phyloP scores from a whole-genome alignment of 2,329 filamentous ascomycete genomes.

The Myriosclerotinia curreyana region DNA sequence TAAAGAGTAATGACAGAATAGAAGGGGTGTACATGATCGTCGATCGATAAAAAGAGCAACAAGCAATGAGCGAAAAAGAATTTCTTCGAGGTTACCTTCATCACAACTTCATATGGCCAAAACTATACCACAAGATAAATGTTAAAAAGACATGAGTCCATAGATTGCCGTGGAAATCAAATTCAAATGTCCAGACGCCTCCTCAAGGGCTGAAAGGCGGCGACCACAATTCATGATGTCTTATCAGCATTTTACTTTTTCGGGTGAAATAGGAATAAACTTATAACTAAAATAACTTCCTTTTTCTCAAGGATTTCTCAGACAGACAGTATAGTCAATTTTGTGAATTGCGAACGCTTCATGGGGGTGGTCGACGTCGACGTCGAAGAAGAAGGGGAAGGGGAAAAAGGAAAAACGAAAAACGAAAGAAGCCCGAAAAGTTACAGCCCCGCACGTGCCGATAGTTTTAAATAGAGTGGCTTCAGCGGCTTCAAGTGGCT shows the following conservation, averaged over 20 bases:
- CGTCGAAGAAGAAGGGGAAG: too few species aligned
- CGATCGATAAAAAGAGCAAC: background rate
- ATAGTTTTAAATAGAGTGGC: background rate
- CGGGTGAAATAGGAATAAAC: background rate
- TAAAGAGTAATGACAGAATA: conserved; percentile 7
- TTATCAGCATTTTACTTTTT: background rate
- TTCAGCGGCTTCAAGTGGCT: conserved; percentile 1
- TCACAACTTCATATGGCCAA: background rate
- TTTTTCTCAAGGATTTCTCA: background rate
- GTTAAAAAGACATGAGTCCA: background rate
- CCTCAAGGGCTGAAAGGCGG: background rate
- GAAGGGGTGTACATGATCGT: conserved; percentile 7
- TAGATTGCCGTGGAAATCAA: background rate
- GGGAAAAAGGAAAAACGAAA: background rate
- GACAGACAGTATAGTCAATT: background rate
- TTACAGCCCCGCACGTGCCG: conserved; percentile 8
- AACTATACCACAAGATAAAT: background rate
- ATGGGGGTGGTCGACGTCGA: background rate
- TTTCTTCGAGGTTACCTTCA: background rate
- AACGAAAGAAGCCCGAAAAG: background rate
- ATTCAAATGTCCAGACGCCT: background rate
- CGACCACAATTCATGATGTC: background rate
- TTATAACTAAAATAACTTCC: background rate
- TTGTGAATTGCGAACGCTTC: background rate
- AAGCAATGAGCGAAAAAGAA: background rate